These are phyloP conservation scores for Trichophyton benhamiae DNA, from an alignment of 2,329 filamentous ascomycete species.

Conservation along the genomic window DNA sequence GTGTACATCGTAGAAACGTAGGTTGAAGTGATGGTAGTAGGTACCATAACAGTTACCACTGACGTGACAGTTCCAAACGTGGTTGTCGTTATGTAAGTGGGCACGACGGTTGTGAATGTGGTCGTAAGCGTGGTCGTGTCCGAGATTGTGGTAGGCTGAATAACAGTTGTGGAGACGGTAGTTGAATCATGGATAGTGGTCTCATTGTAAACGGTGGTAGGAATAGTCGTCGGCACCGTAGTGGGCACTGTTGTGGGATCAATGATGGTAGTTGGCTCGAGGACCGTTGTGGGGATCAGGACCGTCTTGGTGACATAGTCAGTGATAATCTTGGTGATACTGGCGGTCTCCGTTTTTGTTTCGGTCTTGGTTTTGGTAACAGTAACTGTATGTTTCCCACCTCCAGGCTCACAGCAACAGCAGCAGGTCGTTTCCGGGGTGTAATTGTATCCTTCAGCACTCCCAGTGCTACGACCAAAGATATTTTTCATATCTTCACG, in stretches of 20 bases:
- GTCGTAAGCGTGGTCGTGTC: conserved; percentile 7
- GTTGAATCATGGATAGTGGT: conserved; percentile 3
- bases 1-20: conserved; percentile 12
- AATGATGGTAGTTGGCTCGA: not conserved
- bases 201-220: not conserved
- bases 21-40: conserved; percentile 22
- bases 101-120: conserved; percentile 6
- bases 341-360: conserved; percentile 7
- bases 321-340: conserved; percentile 1
- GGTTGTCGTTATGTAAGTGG: conserved; percentile 13
- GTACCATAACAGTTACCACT: conserved; percentile 21
- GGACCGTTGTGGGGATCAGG: not conserved
- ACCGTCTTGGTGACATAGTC: not conserved
- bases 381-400: conserved; percentile 2
- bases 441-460: not conserved
- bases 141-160: conserved; percentile 1
- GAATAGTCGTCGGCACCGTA: not conserved
- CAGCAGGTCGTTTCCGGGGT: not conserved
- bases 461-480: not conserved
- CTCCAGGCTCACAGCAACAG: not conserved
- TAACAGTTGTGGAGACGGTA: conserved; percentile 5
- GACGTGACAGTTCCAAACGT: conserved; percentile 17
- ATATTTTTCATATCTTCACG: not conserved
- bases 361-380: conserved; percentile 11
- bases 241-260: not conserved